These are phyloP conservation scores for Heliamphora exappendiculata DNA, from an alignment of 148 eudicot species.

Conservation along the genomic window DNA sequence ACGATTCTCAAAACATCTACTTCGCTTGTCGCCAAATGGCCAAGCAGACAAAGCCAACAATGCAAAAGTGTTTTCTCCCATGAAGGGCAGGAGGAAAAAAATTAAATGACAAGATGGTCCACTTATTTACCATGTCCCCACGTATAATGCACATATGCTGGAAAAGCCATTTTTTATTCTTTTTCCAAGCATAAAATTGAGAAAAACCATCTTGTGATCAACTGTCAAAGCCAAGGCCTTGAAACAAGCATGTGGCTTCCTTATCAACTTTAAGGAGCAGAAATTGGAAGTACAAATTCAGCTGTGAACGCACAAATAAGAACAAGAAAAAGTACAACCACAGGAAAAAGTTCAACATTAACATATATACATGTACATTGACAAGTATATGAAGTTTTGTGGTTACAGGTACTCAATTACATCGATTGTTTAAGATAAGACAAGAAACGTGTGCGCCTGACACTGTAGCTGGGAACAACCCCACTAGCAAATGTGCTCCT, in stretches of 20 bases:
- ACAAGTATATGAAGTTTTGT: background rate
- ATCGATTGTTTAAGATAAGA: background rate
- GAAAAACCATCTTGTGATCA: background rate
- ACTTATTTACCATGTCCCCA: background rate
- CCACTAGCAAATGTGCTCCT: background rate
- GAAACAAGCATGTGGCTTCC: background rate
- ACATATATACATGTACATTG: background rate
- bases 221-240: background rate
- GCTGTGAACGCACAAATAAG: background rate
- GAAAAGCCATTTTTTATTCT: background rate
- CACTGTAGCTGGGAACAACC: background rate
- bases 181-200: background rate
- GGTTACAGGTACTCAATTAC: background rate
- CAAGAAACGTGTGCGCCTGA: background rate
- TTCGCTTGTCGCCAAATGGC: background rate
- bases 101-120: background rate
- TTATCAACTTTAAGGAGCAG: background rate
- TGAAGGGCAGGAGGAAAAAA: background rate
- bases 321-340: background rate
- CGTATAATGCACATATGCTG: background rate
- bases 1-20: background rate
- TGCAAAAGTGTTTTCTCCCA: background rate
- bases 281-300: background rate
- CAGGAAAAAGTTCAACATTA: background rate
- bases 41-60: background rate